phyloP scores from a whole-genome alignment of 208 protist species.

The Crithidia expoeki region DNA sequence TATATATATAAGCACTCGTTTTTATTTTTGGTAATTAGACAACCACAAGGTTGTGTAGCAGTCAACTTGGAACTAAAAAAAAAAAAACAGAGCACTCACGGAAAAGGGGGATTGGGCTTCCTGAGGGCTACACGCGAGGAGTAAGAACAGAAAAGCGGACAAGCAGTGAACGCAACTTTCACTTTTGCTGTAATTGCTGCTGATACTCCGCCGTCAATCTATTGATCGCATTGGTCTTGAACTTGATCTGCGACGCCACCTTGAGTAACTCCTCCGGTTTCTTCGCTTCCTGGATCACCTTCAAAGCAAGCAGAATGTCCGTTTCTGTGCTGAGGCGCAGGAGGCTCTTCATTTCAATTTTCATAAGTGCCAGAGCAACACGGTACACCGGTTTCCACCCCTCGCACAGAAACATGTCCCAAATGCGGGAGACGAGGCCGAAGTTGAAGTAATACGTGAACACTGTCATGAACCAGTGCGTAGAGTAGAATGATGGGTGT shows the following conservation, averaged over 20 bases:
- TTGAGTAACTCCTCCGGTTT: slow-evolving; percentile 51
- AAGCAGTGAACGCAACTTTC: slow-evolving; percentile 1
- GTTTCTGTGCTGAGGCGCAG: slow-evolving; percentile 44
- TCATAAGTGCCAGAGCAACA: slow-evolving; percentile 78
- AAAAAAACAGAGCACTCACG: background rate
- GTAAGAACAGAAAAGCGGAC: background rate
- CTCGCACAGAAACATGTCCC: slow-evolving; percentile 93
- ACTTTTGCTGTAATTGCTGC: background rate
- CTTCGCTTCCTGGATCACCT: slow-evolving; percentile 71
- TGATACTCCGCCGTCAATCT: slow-evolving; percentile 32
- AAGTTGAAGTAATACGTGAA: slow-evolving; percentile 90
- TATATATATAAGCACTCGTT: no score
- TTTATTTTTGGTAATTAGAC: background rate
- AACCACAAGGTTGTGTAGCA: background rate
- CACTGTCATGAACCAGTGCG: slow-evolving; percentile 88
- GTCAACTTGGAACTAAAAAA: background rate
- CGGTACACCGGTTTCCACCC: slow-evolving; percentile 92
- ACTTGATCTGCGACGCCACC: slow-evolving; percentile 65
- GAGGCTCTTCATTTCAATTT: slow-evolving; percentile 56
- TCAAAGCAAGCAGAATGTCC: slow-evolving; percentile 65
- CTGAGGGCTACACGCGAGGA: background rate
- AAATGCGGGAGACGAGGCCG: slow-evolving; percentile 78
- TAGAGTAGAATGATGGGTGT: slow-evolving; percentile 65
- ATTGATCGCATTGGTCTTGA: slow-evolving; percentile 59
- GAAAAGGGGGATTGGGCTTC: background rate